Conservation (phyloP, 768 basidiomycete genomes). For the Trametes gibbosa region DNA sequence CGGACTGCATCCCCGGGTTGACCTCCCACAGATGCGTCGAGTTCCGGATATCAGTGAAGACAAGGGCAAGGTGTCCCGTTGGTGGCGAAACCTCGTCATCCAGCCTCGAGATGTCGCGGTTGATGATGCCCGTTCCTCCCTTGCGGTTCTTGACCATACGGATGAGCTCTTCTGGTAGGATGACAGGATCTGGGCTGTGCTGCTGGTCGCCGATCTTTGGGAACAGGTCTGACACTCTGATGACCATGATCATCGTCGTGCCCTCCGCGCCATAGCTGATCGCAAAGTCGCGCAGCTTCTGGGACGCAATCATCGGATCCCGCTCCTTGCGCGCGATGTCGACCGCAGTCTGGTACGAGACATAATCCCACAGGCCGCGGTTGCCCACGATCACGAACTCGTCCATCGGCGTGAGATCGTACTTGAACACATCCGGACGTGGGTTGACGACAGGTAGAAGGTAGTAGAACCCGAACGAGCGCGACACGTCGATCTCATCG, state of each 20-base stretch:
- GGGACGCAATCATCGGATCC: conserved; percentile 88
- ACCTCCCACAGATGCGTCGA: conserved; percentile 97
- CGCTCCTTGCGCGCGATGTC: conserved; percentile 84
- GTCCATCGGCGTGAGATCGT: conserved; percentile 76
- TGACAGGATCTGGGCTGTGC: conserved; percentile 42
- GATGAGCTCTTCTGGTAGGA: conserved; percentile 38
- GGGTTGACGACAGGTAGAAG: conserved; percentile 89
- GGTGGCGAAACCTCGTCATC: conserved; percentile 82
- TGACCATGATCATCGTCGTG: conserved; percentile 97
- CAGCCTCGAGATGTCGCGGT: conserved; percentile 61
- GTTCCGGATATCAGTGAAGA: conserved; percentile 97
- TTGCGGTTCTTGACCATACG: conserved; percentile 29
- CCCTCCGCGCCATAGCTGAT: conserved; percentile 95
- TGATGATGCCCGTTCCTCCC: conserved; percentile 41
- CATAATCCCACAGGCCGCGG: conserved; percentile 88
- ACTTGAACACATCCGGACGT: conserved; percentile 70
- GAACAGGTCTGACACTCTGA: conserved; percentile 80
- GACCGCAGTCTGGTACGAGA: conserved; percentile 93
- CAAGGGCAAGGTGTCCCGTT: conserved; percentile 82
- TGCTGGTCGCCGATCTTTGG: conserved; percentile 44
- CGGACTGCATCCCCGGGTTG: conserved; percentile 92
- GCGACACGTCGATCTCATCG: conserved; percentile 87
- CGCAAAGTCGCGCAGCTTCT: conserved; percentile 94
- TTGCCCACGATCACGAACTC: conserved; percentile 98
- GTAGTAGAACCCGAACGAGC: conserved; percentile 91